Evolutionary conservation across 169 alveolate species (phyloP), one percentile per base, ranked within the genome.

Genomic region (Plasmodium gonderi): DNA sequence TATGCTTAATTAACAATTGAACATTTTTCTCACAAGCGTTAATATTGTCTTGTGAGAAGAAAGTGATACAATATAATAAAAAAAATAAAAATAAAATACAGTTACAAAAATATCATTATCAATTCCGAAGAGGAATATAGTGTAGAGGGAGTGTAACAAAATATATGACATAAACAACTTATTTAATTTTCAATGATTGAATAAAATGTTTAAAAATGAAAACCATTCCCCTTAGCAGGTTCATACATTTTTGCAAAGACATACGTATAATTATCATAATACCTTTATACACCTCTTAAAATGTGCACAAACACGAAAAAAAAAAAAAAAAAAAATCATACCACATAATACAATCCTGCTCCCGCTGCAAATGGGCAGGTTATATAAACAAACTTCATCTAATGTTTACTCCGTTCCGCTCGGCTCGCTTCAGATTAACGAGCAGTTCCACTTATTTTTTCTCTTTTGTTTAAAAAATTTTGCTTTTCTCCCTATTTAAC

Each of bases 401-500:
- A 60, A 5, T 12, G 31, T 60, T 60, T 3, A 8, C 72, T 1
- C 1, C 72, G n/a, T n/a, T 4, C 36, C 72, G 72, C 33, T 17
- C 23, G 36, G 12, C 1, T 49, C 26, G 1, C 31, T 14, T 51
- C 3, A 12, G 33, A n/a, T n/a, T n/a, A n/a, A n/a, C n/a, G n/a
- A n/a, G n/a, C n/a, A n/a, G n/a, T n/a, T n/a, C n/a, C n/a, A n/a
- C n/a, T n/a, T n/a, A n/a, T n/a, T n/a, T n/a, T n/a, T 29, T 26
- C 49, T 31, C 80, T 20, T 42, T 17, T 42, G 38, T 9, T 33
- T 79, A 60, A 45, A 60, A n/a, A 81, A 40, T 33, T 87, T 87
- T 87, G 79, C 89, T 87, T 60, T 51, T 87, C 26, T 87, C 93
- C 54, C 93, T 87, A 54, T 87, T 87, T 1, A 74, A 36, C 69